These are phyloP conservation scores for Fusarium clavum DNA, from an alignment of 2,329 filamentous ascomycete species.

Conservation along the genomic window DNA sequence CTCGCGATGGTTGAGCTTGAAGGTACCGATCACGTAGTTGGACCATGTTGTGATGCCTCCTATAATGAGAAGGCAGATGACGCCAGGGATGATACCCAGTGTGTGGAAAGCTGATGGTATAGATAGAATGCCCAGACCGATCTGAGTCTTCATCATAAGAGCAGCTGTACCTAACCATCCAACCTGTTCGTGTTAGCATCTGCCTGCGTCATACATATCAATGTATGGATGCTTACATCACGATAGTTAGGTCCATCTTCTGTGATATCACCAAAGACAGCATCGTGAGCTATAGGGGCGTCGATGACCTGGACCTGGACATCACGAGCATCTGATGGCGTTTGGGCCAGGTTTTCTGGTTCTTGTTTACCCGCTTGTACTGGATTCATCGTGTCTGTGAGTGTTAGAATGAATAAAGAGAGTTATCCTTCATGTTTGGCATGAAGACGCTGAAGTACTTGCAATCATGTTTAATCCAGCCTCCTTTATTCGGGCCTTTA, in stretches of 20 bases:
- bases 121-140: conserved; percentile 60
- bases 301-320: conserved; percentile 31
- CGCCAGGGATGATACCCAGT: conserved; percentile 60
- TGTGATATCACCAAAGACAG: conserved; percentile 46
- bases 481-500: conserved; percentile 2
- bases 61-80: conserved; percentile 56
- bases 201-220: not conserved
- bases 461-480: not conserved
- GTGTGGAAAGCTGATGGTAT: conserved; percentile 59
- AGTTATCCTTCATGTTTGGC: not conserved
- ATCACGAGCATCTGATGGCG: not conserved
- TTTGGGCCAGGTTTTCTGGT: not conserved
- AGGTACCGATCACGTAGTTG: conserved; percentile 60
- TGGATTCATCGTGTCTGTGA: conserved; percentile 1
- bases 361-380: conserved; percentile 4
- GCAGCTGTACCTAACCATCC: conserved; percentile 58
- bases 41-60: conserved; percentile 61
- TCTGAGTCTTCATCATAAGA: conserved; percentile 61
- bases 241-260: conserved; percentile 47
- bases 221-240: conserved; percentile 30
- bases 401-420: not conserved
- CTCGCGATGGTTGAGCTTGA: conserved; percentile 63
- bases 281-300: conserved; percentile 14
- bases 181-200: conserved; percentile 44
- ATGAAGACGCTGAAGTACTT: not conserved